Evolutionary conservation across 2,329 filamentous ascomycete genomes (phyloP).

Genomic region (Tricladium varicosporioides): DNA sequence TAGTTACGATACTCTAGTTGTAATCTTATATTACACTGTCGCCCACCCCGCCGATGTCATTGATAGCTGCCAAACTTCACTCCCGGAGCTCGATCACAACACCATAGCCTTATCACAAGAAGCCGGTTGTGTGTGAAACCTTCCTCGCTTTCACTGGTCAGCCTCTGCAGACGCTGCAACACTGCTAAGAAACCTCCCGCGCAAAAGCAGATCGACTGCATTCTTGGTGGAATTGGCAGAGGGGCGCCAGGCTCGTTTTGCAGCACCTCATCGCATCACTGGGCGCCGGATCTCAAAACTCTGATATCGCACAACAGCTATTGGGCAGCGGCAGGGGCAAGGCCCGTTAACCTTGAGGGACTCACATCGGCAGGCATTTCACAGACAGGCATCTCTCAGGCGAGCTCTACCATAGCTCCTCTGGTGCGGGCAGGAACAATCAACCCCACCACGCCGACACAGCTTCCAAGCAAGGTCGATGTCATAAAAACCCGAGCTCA

Average conservation of each 20-base stretch:
- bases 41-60: neutral
- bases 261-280: too few relatives aligned
- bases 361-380: too few relatives aligned
- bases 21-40: neutral
- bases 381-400: neutral
- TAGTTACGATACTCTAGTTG: too few relatives aligned
- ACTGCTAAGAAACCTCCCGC: neutral
- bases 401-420: neutral
- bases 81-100: too few relatives aligned
- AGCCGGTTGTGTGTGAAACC: neutral
- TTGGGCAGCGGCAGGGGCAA: neutral
- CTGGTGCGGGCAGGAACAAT: conserved; percentile 8
- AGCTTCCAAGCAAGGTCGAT: neutral
- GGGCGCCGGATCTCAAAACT: neutral
- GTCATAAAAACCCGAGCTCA: neutral
- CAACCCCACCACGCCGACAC: neutral
- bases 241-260: too few relatives aligned
- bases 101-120: neutral
- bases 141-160: neutral
- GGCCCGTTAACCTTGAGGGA: too few relatives aligned
- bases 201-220: neutral
- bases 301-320: neutral
- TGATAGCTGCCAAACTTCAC: neutral
- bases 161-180: neutral
- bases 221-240: neutral